phyloP scores from a whole-genome alignment of 2,329 filamentous ascomycete species.

The Calonectria montana region DNA sequence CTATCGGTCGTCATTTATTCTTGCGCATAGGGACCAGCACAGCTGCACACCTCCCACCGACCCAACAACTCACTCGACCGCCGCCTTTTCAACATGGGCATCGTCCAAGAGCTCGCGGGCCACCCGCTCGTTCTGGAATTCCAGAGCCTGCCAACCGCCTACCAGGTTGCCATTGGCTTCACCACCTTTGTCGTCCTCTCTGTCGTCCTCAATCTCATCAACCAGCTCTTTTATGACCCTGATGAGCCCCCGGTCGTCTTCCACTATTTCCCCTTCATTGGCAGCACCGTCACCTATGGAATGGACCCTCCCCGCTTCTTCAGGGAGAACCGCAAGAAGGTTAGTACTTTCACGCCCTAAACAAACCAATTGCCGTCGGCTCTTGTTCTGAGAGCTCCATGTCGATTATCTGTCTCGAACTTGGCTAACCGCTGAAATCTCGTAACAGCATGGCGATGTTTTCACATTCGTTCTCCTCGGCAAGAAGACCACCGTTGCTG shows the following conservation, averaged over 20 bases:
- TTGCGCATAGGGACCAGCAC: neutral
- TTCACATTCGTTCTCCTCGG: constrained; percentile 91
- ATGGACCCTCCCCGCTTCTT: constrained; percentile 96
- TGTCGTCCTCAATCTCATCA: constrained; percentile 82
- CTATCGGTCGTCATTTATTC: neutral
- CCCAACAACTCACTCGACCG: neutral
- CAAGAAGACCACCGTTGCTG: constrained; percentile 87
- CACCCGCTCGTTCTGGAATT: constrained; percentile 63
- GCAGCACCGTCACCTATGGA: constrained; percentile 92
- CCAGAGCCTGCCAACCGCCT: constrained; percentile 57
- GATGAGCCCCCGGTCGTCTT: constrained; percentile 86
- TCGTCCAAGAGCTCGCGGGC: constrained; percentile 63
- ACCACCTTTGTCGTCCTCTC: constrained; percentile 61
- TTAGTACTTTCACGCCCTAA: constrained; percentile 49
- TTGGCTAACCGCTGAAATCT: constrained; percentile 20
- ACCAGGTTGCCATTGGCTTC: constrained; percentile 60
- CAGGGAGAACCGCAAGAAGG: constrained; percentile 79
- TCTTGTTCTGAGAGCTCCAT: neutral
- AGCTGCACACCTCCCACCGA: constrained; percentile 1
- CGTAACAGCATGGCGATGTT: constrained; percentile 91
- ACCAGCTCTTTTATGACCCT: constrained; percentile 84
- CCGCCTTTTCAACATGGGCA: constrained; percentile 59
- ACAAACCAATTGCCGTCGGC: neutral
- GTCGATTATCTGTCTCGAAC: neutral
- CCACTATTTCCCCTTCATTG: constrained; percentile 84